A percentile compares a stretch with the other conserved stretches of the same genome.
Evolutionary conservation across 805 yeast species (phyloP).

Genomic region (Kodamaea kaohsiungensis): DNA sequence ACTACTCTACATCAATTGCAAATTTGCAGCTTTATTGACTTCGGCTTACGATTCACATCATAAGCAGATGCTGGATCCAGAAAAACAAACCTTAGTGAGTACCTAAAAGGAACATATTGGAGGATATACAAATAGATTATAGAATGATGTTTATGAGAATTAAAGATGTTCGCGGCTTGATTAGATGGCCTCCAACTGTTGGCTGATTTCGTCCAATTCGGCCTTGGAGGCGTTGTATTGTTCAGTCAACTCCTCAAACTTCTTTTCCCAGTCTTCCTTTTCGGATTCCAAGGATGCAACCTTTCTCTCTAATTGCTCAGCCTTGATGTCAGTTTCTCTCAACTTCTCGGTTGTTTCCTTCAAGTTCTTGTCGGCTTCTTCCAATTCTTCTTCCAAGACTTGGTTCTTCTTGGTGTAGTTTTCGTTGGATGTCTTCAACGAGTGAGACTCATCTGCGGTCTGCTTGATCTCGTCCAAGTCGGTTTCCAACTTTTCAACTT

Average conservation of each 20-base stretch:
- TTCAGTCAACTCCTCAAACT: constrained; percentile 82
- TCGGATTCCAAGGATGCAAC: constrained; percentile 90
- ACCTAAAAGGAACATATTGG: not conserved
- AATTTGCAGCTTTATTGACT: not conserved
- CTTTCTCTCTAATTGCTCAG: constrained; percentile 94
- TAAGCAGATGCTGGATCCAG: not conserved
- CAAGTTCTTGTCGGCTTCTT: constrained; percentile 85
- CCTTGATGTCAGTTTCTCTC: constrained; percentile 93
- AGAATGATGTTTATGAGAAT: not conserved
- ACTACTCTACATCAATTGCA: not conserved
- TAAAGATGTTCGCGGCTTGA: not conserved
- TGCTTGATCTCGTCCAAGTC: constrained; percentile 76
- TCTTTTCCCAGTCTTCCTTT: constrained; percentile 87
- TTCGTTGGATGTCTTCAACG: constrained; percentile 86
- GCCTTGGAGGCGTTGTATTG: constrained; percentile 83
- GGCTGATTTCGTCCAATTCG: constrained; percentile 95
- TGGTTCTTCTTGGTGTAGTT: constrained; percentile 87
- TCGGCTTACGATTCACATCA: not conserved
- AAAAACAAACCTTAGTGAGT: not conserved
- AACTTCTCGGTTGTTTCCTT: constrained; percentile 91
- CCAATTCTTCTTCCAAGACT: constrained; percentile 87
- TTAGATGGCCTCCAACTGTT: constrained; percentile 83
- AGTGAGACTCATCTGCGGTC: constrained; percentile 87
- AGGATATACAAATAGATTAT: not conserved
- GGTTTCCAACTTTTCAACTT: constrained; percentile 75